phyloP scores from a whole-genome alignment of 257 asterid genomes.

The Jacaranda mimosifolia region DNA sequence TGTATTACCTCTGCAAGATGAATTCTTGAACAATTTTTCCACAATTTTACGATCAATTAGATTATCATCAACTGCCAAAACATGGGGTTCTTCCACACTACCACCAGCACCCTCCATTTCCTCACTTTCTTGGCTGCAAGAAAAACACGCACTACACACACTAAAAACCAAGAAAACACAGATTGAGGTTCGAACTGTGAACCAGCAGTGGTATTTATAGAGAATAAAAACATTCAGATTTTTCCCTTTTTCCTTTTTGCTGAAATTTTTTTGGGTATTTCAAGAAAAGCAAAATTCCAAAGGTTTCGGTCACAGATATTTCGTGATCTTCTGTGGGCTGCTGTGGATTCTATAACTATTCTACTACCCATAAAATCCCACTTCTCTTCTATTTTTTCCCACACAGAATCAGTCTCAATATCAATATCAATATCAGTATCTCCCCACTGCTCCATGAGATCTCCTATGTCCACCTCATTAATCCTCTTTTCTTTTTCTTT shows the following conservation, averaged over 20 bases:
- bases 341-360: constrained; percentile 44
- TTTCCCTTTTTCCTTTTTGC: background rate
- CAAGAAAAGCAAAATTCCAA: constrained; percentile 34
- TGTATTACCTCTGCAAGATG: constrained; percentile 68
- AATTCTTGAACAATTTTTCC: constrained; percentile 63
- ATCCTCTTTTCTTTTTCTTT: background rate
- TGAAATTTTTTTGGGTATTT: constrained; percentile 25
- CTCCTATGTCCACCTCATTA: constrained; percentile 35
- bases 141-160: constrained; percentile 22
- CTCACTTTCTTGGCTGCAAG: background rate
- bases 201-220: constrained; percentile 44
- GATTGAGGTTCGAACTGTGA: background rate
- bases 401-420: constrained; percentile 31
- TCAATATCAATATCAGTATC: constrained; percentile 40
- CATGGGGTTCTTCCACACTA: constrained; percentile 56
- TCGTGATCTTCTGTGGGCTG: constrained; percentile 49
- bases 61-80: constrained; percentile 76
- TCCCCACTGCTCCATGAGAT: constrained; percentile 40
- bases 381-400: background rate
- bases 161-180: background rate
- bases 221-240: background rate
- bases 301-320: constrained; percentile 52
- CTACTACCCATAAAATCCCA: constrained; percentile 11
- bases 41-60: constrained; percentile 63
- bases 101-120: constrained; percentile 29